Conservation (phyloP, 2,329 filamentous ascomycete genomes). For the Phialophora expanda region DNA sequence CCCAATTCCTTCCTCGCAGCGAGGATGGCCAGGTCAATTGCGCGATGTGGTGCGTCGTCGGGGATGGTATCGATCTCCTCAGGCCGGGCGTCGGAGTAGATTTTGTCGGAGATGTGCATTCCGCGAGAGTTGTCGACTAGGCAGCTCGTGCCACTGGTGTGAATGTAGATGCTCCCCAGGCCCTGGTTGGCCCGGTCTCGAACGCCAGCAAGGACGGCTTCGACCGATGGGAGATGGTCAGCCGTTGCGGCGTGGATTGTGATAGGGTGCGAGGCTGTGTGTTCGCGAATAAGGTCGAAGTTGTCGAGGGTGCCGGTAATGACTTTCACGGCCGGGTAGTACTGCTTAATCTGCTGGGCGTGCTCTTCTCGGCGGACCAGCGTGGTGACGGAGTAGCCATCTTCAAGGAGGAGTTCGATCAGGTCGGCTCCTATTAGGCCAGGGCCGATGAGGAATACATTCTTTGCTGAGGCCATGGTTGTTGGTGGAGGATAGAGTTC, state of each 20-base stretch:
- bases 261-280: constrained; percentile 49
- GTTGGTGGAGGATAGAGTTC: background rate
- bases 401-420: constrained; percentile 52
- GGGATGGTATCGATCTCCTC: constrained; percentile 50
- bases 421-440: constrained; percentile 50
- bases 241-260: constrained; percentile 57
- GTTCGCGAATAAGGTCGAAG: constrained; percentile 47
- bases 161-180: constrained; percentile 54
- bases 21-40: constrained; percentile 54
- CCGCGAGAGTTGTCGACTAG: constrained; percentile 49
- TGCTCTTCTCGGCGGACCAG: constrained; percentile 39
- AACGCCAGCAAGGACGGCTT: constrained; percentile 54
- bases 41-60: constrained; percentile 52
- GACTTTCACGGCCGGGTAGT: constrained; percentile 43
- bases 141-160: constrained; percentile 46
- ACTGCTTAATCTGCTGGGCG: constrained; percentile 31
- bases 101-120: constrained; percentile 45
- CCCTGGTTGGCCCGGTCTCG: constrained; percentile 46
- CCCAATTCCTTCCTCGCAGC: constrained; percentile 45
- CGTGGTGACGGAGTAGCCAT: constrained; percentile 50
- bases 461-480: constrained; percentile 18
- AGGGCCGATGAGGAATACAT: constrained; percentile 33
- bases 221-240: constrained; percentile 53
- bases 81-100: constrained; percentile 52
- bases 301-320: constrained; percentile 52